Evolutionary conservation across 139 green algal species (phyloP).

Genomic region (Closterium sp.): DNA sequence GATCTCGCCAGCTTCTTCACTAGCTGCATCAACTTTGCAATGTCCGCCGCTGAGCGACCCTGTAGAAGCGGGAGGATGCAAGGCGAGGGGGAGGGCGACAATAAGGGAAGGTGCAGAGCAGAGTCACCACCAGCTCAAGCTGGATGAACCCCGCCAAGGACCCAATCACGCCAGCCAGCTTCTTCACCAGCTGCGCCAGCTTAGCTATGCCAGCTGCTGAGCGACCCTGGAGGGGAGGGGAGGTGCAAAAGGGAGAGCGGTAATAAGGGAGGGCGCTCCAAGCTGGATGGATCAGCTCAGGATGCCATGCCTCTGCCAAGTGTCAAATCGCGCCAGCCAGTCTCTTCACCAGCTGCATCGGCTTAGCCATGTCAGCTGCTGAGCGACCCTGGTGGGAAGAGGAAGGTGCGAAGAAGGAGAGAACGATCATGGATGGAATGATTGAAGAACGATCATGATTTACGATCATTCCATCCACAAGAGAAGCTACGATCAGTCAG

Average conservation of each 20-base stretch:
- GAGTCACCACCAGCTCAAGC: not conserved
- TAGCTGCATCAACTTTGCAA: conserved; percentile 44
- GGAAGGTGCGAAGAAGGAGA: not conserved
- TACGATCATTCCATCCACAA: too few relatives aligned
- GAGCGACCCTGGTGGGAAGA: conserved; percentile 26
- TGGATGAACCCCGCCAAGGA: too few relatives aligned
- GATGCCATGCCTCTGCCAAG: too few relatives aligned
- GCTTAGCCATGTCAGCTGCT: conserved; percentile 34
- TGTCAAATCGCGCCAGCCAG: too few relatives aligned
- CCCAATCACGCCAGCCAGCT: too few relatives aligned
- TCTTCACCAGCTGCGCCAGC: conserved; percentile 45
- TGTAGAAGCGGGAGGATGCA: too few relatives aligned
- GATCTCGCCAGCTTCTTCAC: conserved; percentile 43
- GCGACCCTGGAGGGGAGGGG: not conserved
- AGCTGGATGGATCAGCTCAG: too few relatives aligned
- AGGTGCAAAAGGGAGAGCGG: too few relatives aligned
- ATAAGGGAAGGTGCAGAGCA: not conserved
- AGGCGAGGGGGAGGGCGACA: not conserved
- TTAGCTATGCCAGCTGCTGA: conserved; percentile 34
- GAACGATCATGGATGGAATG: too few relatives aligned
- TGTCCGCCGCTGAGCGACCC: conserved; percentile 29
- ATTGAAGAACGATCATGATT: too few relatives aligned
- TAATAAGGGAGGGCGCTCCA: too few relatives aligned
- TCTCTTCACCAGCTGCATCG: conserved; percentile 44
- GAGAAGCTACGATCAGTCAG: too few relatives aligned